phyloP scores from a whole-genome alignment of 495 filamentous ascomycete genomes.

The Oleoguttula mirabilis region DNA sequence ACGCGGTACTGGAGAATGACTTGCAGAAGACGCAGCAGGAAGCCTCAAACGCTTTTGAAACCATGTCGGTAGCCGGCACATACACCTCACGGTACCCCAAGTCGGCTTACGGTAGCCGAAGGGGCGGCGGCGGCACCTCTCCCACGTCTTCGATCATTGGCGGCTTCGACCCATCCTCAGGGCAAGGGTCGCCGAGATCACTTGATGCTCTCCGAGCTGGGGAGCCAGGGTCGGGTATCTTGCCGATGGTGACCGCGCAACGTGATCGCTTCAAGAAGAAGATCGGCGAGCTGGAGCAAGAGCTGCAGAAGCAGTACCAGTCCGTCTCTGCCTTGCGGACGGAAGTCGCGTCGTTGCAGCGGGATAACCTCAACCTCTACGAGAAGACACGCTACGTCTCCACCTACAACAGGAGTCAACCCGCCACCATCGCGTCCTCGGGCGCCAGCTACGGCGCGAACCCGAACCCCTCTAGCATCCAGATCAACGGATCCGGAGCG shows the following conservation, averaged over 20 bases:
- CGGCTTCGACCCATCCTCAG: conserved; percentile 64
- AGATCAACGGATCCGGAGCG: conserved; percentile 33
- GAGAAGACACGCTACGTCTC: conserved; percentile 97
- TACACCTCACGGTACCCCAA: conserved; percentile 73
- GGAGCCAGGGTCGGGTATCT: conserved; percentile 73
- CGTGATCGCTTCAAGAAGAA: conserved; percentile 97
- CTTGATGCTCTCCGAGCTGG: conserved; percentile 51
- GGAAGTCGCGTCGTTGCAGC: conserved; percentile 83
- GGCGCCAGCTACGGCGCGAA: conserved; percentile 60
- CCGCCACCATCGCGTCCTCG: conserved; percentile 37
- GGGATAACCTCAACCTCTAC: conserved; percentile 92
- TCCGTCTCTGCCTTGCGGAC: conserved; percentile 77
- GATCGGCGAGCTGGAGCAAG: conserved; percentile 80
- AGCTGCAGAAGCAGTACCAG: conserved; percentile 69
- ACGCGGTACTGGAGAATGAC: conserved; percentile 84
- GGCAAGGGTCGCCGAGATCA: conserved; percentile 30
- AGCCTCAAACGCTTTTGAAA: conserved; percentile 65
- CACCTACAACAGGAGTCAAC: conserved; percentile 58
- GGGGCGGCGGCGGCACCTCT: conserved; percentile 52
- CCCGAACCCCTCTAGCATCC: conserved; percentile 62
- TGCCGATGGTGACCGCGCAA: conserved; percentile 97
- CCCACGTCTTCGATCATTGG: conserved; percentile 97
- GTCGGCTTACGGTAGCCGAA: conserved; percentile 51
- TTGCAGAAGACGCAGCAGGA: conserved; percentile 78
- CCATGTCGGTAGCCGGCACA: conserved; percentile 86